Evolutionary conservation across 2,329 filamentous ascomycete species (phyloP).

Genomic region (Tolypocladium ophioglossoides): DNA sequence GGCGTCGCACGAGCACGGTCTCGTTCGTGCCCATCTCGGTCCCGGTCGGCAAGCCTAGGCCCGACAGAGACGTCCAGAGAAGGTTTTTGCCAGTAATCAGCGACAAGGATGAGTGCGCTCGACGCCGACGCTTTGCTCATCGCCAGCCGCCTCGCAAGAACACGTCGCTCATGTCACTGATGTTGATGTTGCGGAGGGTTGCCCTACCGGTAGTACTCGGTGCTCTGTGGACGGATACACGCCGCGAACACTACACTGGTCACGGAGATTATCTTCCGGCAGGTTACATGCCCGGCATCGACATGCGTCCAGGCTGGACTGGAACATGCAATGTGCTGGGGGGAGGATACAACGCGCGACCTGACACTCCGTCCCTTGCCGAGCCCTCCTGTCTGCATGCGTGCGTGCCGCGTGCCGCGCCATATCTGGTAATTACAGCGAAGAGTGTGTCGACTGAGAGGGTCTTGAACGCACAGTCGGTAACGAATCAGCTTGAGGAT

Average conservation of each 20-base stretch:
- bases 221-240: not conserved
- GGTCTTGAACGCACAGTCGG: not conserved
- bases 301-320: not conserved
- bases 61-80: not conserved
- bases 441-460: not conserved
- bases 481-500: not conserved
- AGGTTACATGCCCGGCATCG: not conserved
- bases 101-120: not conserved
- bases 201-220: not conserved
- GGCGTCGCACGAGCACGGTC: not conserved
- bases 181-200: not conserved
- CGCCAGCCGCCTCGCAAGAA: not conserved
- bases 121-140: not conserved
- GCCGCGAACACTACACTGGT: not conserved
- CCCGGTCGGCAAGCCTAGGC: not conserved
- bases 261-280: not conserved
- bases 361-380: not conserved
- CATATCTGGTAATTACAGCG: not conserved
- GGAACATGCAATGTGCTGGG: not conserved
- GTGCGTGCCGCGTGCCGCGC: too few species aligned
- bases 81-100: not conserved
- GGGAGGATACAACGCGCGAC: not conserved
- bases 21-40: not conserved
- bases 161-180: not conserved
- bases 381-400: not conserved